These are phyloP conservation scores for Pseudomonodictys pantanalensis DNA, from an alignment of 495 filamentous ascomycete species.

Conservation along the genomic window DNA sequence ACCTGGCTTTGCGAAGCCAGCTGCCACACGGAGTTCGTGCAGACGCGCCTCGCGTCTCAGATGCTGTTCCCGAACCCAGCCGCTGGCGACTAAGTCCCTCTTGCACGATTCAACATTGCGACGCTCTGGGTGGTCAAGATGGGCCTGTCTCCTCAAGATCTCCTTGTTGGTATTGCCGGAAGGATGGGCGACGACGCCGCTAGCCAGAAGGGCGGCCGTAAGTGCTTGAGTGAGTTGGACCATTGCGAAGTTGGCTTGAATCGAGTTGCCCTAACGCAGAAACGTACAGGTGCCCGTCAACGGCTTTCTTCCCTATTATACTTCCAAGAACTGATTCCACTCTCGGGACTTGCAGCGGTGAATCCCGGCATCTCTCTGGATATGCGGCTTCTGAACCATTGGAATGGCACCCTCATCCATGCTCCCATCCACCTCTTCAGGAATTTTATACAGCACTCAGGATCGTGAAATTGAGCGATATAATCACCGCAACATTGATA, in stretches of 20 bases:
- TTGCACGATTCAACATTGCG: constrained; percentile 22
- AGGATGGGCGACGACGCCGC: constrained; percentile 25
- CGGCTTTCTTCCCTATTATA: constrained; percentile 21
- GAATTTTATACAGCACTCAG: not conserved
- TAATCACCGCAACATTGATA: constrained; percentile 16
- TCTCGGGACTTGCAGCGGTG: not conserved
- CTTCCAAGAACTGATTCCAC: not conserved
- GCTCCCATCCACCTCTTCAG: not conserved
- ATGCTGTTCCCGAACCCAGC: constrained; percentile 27
- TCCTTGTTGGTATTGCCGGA: constrained; percentile 25
- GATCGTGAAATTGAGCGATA: constrained; percentile 13
- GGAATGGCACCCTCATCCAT: not conserved
- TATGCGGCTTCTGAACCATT: not conserved
- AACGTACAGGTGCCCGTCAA: not conserved
- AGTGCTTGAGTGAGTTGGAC: constrained; percentile 28
- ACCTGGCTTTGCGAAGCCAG: constrained; percentile 21
- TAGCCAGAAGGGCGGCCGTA: constrained; percentile 23
- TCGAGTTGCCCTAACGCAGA: not conserved
- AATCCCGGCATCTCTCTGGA: not conserved
- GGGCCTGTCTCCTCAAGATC: constrained; percentile 20
- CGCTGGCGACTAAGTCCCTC: constrained; percentile 26
- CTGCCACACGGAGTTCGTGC: constrained; percentile 28
- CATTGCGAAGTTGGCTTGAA: constrained; percentile 12
- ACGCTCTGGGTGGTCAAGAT: constrained; percentile 27
- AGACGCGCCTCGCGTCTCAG: constrained; percentile 23